Base-by-base conservation (phyloP, 2,329 filamentous ascomycete species). In the Colletotrichum sp. region DNA sequence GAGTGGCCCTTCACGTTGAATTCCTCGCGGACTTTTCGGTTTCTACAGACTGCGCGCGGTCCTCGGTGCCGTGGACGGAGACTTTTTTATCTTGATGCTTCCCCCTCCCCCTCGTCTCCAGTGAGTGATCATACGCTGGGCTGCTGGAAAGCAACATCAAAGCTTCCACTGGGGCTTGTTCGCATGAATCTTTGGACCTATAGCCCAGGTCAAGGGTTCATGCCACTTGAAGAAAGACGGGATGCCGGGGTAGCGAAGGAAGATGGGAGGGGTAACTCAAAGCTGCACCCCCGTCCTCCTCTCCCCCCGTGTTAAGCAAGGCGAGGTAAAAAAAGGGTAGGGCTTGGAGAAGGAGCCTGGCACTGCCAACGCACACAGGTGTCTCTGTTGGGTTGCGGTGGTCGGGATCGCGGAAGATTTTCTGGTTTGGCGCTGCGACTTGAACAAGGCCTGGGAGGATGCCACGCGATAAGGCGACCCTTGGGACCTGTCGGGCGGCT, bases 391-490 rank as follows among this genome's bases (percentile, higher is more conserved):
- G 18, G 32, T 34, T 36, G 57, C 26, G 21, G n/a, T 30, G 43
- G 55, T 75, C 28, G 69, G 72, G 61, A 68, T 75, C 63, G 69
- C 61, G 69, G 63, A 64, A 64, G 55, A 68, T 68, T 68, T 68
- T 68, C 43, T 65, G 52, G 21, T 64, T 55, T 64, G 59, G 39
- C 24, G 24, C 59, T 71, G 59, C 60, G 34, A 34, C 26, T 32
- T 32, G 18, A 63, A 61, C 52, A 48, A 63, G 68, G 68, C 43
- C 39, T 71, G 43, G 74, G 66, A 70, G 63, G 36, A 66, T 75
- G 74, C 74, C 74, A 76, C 74, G 74, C 74, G 66, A 76, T 71
- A 76, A 75, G 74, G 61, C 43, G 64, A 34, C 61, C 69, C 66
- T 55, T 71, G 71, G 65, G 71, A 65, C 57, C 63, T 32, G 5